phyloP scores from a whole-genome alignment of 2,329 filamentous ascomycete genomes.

The Botryotinia narcissicola region DNA sequence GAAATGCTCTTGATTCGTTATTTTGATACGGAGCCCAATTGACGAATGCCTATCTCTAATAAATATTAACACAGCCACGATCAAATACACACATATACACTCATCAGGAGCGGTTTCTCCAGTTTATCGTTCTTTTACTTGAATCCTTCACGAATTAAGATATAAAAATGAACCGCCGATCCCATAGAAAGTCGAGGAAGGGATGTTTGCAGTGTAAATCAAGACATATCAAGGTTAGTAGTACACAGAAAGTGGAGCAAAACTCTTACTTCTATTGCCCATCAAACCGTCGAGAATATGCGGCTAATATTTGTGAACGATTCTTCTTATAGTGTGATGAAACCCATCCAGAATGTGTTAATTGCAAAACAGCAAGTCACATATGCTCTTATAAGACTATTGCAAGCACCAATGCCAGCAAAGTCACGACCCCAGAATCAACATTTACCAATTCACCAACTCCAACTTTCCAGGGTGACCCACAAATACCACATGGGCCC shows the following conservation, averaged over 20 bases:
- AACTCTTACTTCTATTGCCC: neutral
- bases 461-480: neutral
- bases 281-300: neutral
- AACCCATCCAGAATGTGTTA: conserved; percentile 26
- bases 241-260: neutral
- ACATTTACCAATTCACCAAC: neutral
- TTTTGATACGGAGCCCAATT: neutral
- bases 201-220: conserved; percentile 31
- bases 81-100: neutral
- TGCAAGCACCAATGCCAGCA: neutral
- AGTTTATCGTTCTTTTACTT: neutral
- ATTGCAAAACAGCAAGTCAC: neutral
- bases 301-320: neutral
- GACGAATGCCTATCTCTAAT: neutral
- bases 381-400: conserved; percentile 1
- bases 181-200: conserved; percentile 30
- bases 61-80: neutral
- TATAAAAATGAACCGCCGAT: conserved; percentile 22
- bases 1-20: neutral
- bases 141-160: neutral
- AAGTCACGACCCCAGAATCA: neutral
- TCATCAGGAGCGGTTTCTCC: neutral
- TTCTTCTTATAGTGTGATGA: conserved; percentile 30
- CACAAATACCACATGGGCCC: neutral
- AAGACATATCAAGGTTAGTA: conserved; percentile 30